phyloP scores from a whole-genome alignment of 176 grass and related monocot species.

The Oryza rufipogon region DNA sequence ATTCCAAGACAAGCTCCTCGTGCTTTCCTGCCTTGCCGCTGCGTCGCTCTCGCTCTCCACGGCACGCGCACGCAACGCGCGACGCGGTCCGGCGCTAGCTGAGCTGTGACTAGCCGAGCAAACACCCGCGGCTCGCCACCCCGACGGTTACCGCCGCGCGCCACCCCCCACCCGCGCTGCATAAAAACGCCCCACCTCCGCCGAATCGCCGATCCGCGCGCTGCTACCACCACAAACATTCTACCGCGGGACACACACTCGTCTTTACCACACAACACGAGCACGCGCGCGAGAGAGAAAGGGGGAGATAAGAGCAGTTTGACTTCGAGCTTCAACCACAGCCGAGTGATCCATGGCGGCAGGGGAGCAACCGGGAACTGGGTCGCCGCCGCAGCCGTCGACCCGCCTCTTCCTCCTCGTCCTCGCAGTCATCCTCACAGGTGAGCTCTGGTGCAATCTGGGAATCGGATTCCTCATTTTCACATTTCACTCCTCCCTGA shows the following conservation, averaged over 20 bases:
- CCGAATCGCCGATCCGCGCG: neutral
- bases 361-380: neutral
- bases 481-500: no score
- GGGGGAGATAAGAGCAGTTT: neutral
- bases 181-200: slow-evolving; percentile 26
- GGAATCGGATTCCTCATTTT: no score
- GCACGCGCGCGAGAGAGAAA: neutral
- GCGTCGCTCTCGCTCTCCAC: neutral
- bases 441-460: slow-evolving; percentile 17
- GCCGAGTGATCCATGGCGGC: slow-evolving; percentile 13
- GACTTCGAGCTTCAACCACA: neutral
- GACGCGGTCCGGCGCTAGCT: neutral
- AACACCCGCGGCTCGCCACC: slow-evolving; percentile 4
- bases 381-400: neutral
- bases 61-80: slow-evolving; percentile 14
- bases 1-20: neutral
- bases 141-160: neutral
- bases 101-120: slow-evolving; percentile 21
- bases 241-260: neutral
- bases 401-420: neutral
- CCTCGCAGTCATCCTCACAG: slow-evolving; percentile 25
- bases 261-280: neutral
- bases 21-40: neutral
- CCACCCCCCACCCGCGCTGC: neutral
- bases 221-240: neutral